A percentile compares a stretch with the other conserved stretches of the same genome.
Evolutionary conservation across 2,329 filamentous ascomycete species (phyloP).

Genomic region (Ascomycota sp.): DNA sequence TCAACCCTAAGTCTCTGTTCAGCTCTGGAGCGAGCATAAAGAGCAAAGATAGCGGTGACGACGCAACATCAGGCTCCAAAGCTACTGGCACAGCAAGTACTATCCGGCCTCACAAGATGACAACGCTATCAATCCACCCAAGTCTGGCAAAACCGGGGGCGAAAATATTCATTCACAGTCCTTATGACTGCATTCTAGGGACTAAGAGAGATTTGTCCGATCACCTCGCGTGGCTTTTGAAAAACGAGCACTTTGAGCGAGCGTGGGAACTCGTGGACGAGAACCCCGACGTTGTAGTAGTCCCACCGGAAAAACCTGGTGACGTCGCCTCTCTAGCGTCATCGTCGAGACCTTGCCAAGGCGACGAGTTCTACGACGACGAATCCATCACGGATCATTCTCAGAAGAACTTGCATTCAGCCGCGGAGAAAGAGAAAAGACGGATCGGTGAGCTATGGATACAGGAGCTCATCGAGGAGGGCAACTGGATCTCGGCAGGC

Average conservation of each 20-base stretch:
- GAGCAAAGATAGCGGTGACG: slow-evolving; percentile 40
- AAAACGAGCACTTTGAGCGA: slow-evolving; percentile 60
- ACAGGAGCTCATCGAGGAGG: slow-evolving; percentile 55
- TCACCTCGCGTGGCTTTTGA: slow-evolving; percentile 68
- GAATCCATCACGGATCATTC: slow-evolving; percentile 32
- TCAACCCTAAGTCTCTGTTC: slow-evolving; percentile 74
- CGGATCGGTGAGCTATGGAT: slow-evolving; percentile 89
- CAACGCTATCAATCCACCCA: slow-evolving; percentile 24
- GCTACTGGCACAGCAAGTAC: slow-evolving; percentile 14
- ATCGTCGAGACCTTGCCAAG: slow-evolving; percentile 18
- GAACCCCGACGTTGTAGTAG: slow-evolving; percentile 52
- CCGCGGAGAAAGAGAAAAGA: slow-evolving; percentile 69
- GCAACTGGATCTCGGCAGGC: slow-evolving; percentile 61
- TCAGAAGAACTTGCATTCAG: slow-evolving; percentile 36
- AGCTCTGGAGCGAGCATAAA: slow-evolving; percentile 64
- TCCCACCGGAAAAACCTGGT: slow-evolving; percentile 16
- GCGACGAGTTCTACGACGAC: slow-evolving; percentile 59
- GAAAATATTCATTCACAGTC: slow-evolving; percentile 86
- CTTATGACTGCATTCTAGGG: slow-evolving; percentile 87
- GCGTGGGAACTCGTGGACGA: slow-evolving; percentile 82
- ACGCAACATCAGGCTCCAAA: slow-evolving; percentile 25
- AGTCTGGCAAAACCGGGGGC: slow-evolving; percentile 33
- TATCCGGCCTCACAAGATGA: slow-evolving; percentile 7
- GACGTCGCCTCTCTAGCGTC: slow-evolving; percentile 21
- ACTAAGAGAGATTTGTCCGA: slow-evolving; percentile 74